Evolutionary conservation across 148 eudicot species (phyloP).

Genomic region (Fagopyrum tataricum): DNA sequence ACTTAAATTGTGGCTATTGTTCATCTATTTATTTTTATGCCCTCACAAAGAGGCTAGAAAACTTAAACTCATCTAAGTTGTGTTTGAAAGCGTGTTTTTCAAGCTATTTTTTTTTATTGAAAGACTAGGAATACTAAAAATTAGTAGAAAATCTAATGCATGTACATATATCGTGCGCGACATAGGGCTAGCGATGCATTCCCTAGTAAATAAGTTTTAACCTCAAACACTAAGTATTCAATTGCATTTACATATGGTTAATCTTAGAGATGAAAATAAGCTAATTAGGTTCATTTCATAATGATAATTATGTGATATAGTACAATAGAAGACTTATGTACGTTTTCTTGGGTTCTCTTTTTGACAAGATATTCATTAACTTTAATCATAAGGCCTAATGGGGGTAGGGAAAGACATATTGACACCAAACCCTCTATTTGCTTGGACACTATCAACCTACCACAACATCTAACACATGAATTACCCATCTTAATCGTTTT

Average conservation of each 20-base stretch:
- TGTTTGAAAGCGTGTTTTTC: too few species aligned
- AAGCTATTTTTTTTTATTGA: too few species aligned
- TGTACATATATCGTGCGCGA: too few species aligned
- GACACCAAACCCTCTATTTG: background rate
- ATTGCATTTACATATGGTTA: background rate
- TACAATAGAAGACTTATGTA: background rate
- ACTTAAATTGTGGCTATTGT: too few species aligned
- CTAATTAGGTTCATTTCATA: background rate
- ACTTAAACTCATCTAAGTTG: too few species aligned
- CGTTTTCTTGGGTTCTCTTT: background rate
- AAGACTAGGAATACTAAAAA: too few species aligned
- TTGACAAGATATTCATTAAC: background rate
- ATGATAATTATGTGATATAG: background rate
- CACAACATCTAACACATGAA: background rate
- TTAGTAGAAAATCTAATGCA: too few species aligned
- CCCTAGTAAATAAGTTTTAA: too few species aligned
- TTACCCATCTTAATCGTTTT: slow-evolving; percentile 5
- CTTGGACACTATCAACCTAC: background rate
- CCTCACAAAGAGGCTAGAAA: too few species aligned
- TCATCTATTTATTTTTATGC: too few species aligned
- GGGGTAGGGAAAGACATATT: slow-evolving; percentile 1
- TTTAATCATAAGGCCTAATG: slow-evolving; percentile 5
- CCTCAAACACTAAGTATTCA: background rate
- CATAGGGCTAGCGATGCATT: too few species aligned
- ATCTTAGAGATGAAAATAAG: background rate